A percentile compares a stretch with the other conserved stretches of the same genome.
Evolutionary conservation across 1,284 basidiomycete species (phyloP).

Genomic region (Pterulicium gracile): DNA sequence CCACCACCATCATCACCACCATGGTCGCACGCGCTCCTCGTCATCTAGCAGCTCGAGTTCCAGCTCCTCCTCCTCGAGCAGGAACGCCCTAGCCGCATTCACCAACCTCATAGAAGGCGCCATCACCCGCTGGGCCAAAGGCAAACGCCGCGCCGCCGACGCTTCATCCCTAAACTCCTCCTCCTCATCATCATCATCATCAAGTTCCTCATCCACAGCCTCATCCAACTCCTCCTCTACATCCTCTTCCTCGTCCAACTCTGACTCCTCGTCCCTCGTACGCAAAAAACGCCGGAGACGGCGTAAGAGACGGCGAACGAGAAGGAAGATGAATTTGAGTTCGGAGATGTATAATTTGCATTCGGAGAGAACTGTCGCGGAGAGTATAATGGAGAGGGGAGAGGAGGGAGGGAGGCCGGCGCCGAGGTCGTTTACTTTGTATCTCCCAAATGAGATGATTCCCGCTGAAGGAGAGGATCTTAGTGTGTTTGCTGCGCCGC

Average conservation of each 20-base stretch:
- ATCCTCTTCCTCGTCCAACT: constrained; percentile 32
- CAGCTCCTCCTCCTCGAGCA: constrained; percentile 20
- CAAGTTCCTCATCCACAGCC: constrained; percentile 23
- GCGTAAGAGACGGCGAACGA: too few species aligned
- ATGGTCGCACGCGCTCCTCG: constrained; percentile 15
- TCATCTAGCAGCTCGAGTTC: constrained; percentile 36
- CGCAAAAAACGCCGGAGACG: too few species aligned
- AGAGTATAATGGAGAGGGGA: neutral
- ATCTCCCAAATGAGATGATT: neutral
- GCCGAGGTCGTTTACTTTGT: neutral
- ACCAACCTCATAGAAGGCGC: constrained; percentile 42
- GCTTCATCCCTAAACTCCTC: constrained; percentile 21
- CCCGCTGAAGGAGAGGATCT: neutral
- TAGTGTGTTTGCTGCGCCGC: too few species aligned
- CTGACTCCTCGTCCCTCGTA: too few species aligned
- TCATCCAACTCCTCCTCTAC: constrained; percentile 31
- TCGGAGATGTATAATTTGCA: neutral
- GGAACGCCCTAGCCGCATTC: constrained; percentile 32
- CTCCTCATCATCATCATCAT: constrained; percentile 21
- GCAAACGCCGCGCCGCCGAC: constrained; percentile 12
- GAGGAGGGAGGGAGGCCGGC: neutral
- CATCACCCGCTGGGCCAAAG: constrained; percentile 42
- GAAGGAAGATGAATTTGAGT: neutral
- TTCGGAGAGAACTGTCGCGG: neutral
- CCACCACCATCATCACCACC: constrained; percentile 12